Percentiles rank a stretch among this genome's conserved stretches.
phyloP scores from a whole-genome alignment of 2,329 filamentous ascomycete genomes.

The Botrytis porri region DNA sequence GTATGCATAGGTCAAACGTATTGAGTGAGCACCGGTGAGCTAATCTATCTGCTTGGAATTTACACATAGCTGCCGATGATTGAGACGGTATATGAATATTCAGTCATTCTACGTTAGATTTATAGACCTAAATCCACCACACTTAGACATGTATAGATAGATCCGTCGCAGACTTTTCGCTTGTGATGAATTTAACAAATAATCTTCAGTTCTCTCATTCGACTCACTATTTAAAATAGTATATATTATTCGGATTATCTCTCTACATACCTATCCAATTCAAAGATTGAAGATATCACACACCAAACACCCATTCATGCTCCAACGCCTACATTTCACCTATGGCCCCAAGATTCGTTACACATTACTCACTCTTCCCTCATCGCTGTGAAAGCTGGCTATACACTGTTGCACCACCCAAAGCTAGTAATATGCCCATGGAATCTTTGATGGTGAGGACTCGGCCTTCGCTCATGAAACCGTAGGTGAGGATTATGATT shows the following conservation, averaged over 20 bases:
- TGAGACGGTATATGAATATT: neutral
- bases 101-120: neutral
- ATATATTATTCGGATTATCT: neutral
- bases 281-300: neutral
- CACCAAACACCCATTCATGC: neutral
- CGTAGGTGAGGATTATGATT: slow-evolving; percentile 45
- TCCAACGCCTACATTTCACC: neutral
- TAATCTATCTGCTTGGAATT: neutral
- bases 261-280: neutral
- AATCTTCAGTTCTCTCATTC: neutral
- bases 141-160: neutral
- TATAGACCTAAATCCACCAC: neutral
- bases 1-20: neutral
- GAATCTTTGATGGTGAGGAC: slow-evolving; percentile 41
- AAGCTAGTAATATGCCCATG: slow-evolving; percentile 44
- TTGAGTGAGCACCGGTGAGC: neutral
- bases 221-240: neutral
- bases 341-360: neutral
- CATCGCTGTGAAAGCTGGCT: slow-evolving; percentile 40
- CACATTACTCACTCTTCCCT: neutral
- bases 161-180: neutral
- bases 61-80: neutral
- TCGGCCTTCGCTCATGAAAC: slow-evolving; percentile 46
- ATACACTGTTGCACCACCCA: slow-evolving; percentile 46
- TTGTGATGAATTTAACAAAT: neutral